Evolutionary conservation across 805 yeast species (phyloP).

Genomic region (Grigorovia humatica): DNA sequence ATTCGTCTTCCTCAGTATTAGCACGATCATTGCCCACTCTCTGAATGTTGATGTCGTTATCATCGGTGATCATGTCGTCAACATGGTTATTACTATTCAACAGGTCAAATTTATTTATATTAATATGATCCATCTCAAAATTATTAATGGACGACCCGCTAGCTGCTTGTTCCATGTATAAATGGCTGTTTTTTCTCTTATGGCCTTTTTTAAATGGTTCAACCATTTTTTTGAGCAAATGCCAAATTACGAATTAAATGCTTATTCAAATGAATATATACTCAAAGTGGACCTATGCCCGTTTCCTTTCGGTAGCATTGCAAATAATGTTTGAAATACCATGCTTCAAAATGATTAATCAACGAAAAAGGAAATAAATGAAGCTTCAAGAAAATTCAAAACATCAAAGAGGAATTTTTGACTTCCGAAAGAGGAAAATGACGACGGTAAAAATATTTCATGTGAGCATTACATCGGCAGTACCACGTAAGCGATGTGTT

Average conservation of each 20-base stretch:
- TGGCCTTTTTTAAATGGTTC: constrained; percentile 11
- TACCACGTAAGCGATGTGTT: too few species aligned
- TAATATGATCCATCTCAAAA: constrained; percentile 3
- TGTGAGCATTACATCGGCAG: too few species aligned
- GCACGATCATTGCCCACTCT: background rate
- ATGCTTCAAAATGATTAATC: too few species aligned
- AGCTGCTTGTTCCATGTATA: constrained; percentile 17
- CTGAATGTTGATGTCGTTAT: background rate
- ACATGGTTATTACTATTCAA: background rate
- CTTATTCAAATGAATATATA: too few species aligned
- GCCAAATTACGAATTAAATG: too few species aligned
- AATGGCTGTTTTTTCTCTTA: constrained; percentile 24
- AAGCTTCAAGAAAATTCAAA: background rate
- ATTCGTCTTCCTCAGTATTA: background rate
- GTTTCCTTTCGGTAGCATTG: background rate
- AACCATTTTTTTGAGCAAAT: background rate
- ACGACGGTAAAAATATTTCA: too few species aligned
- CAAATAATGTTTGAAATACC: background rate
- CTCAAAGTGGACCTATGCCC: too few species aligned
- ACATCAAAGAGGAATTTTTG: background rate
- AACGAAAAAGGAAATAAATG: background rate
- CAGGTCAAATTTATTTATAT: background rate
- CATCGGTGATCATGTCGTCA: background rate
- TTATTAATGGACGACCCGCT: constrained; percentile 13
- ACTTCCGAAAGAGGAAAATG: too few species aligned